Evolutionary conservation across 2,329 filamentous ascomycete genomes (phyloP).

Genomic region (Chrysosphaeria jannelii): DNA sequence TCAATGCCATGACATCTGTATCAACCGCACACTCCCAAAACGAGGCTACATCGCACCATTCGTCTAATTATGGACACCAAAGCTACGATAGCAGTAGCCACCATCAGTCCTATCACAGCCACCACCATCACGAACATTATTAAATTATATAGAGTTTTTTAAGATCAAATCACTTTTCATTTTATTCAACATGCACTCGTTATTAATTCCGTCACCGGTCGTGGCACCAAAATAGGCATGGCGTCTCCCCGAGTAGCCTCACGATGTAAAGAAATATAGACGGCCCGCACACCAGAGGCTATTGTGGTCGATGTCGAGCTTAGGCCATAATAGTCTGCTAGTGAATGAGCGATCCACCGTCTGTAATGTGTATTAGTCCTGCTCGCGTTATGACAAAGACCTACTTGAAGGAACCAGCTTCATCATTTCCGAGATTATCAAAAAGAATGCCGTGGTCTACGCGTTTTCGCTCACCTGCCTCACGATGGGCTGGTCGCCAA

Average conservation of each 20-base stretch:
- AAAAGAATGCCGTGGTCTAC: conserved; percentile 40
- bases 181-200: too few relatives aligned
- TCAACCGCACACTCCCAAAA: too few relatives aligned
- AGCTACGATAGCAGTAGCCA: too few relatives aligned
- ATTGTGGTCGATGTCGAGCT: conserved; percentile 54
- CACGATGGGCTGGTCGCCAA: conserved; percentile 20
- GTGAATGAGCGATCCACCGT: conserved; percentile 77
- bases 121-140: too few relatives aligned
- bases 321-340: conserved; percentile 76
- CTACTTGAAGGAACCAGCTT: conserved; percentile 54
- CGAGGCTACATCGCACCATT: too few relatives aligned
- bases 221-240: conserved; percentile 14
- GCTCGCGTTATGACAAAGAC: neutral
- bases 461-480: conserved; percentile 23
- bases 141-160: too few relatives aligned
- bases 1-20: conserved; percentile 24
- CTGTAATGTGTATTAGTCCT: conserved; percentile 13
- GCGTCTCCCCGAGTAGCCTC: conserved; percentile 24
- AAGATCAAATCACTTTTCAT: too few relatives aligned
- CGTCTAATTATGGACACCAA: too few relatives aligned
- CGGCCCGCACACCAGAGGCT: conserved; percentile 40
- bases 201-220: conserved; percentile 30
- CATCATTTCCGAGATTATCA: conserved; percentile 47
- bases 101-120: too few relatives aligned
- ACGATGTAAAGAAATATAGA: conserved; percentile 27